These are phyloP conservation scores for Chrysoporthe deuterocubensis DNA, from an alignment of 2,329 filamentous ascomycete genomes.

Conservation along the genomic window DNA sequence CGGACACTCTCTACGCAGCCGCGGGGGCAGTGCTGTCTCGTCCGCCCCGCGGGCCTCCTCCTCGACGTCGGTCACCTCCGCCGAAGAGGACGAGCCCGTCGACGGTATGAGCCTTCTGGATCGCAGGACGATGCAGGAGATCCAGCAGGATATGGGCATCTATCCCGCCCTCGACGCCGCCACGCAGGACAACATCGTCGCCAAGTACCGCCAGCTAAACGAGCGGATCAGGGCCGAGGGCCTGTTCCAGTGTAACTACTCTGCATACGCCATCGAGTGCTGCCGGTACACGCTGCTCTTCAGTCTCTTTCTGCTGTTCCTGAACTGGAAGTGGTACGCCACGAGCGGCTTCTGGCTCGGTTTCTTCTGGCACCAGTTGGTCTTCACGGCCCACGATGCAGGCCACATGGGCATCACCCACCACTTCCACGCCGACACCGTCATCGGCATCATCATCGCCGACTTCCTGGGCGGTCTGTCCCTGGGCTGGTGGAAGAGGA, in stretches of 20 bases:
- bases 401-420: conserved; percentile 98
- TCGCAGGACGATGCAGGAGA: conserved; percentile 72
- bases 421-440: conserved; percentile 78
- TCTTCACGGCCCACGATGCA: conserved; percentile 92
- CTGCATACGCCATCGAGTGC: conserved; percentile 75
- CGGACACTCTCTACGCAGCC: conserved; percentile 43
- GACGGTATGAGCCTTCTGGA: conserved; percentile 71
- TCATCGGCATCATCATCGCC: conserved; percentile 88
- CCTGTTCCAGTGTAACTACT: conserved; percentile 84
- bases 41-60: conserved; percentile 48
- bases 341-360: conserved; percentile 77
- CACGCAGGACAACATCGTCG: conserved; percentile 76
- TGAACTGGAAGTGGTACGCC: conserved; percentile 68
- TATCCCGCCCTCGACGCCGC: conserved; percentile 78
- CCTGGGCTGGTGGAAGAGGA: conserved; percentile 95
- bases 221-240: conserved; percentile 73
- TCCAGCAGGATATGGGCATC: conserved; percentile 74
- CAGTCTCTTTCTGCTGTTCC: conserved; percentile 60
- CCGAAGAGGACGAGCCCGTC: conserved; percentile 45
- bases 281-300: conserved; percentile 74
- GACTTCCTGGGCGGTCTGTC: conserved; percentile 89
- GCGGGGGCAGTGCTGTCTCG: conserved; percentile 36
- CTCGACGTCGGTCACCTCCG: conserved; percentile 62
- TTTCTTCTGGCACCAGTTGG: conserved; percentile 89
- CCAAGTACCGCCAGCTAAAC: conserved; percentile 81